These are phyloP conservation scores for Trichoderma endophyticum DNA, from an alignment of 2,329 filamentous ascomycete genomes.

Conservation along the genomic window DNA sequence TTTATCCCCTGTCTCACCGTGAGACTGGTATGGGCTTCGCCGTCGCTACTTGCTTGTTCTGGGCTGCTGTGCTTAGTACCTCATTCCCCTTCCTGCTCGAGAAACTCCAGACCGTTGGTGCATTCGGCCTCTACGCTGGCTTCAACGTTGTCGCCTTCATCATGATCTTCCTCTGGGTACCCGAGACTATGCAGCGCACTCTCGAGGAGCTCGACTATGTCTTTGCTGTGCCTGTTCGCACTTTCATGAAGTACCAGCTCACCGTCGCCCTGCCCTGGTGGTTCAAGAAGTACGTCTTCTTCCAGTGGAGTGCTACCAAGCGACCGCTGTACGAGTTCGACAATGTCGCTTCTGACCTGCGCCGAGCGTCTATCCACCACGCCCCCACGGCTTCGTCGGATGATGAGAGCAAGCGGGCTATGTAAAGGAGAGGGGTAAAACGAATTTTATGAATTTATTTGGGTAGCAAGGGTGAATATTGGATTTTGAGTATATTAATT, in stretches of 20 bases:
- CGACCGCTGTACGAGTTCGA: conserved; percentile 40
- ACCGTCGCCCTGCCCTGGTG: conserved; percentile 33
- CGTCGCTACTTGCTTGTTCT: conserved; percentile 58
- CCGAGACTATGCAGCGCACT: conserved; percentile 54
- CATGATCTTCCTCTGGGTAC: conserved; percentile 49
- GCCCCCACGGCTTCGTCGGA: conserved; percentile 1
- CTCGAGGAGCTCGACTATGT: conserved; percentile 52
- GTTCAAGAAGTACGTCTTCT: conserved; percentile 34
- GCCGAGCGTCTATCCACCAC: conserved; percentile 12
- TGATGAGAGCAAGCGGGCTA: conserved; percentile 10
- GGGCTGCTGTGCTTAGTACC: conserved; percentile 48
- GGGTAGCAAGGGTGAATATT: neutral
- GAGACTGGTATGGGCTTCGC: conserved; percentile 64
- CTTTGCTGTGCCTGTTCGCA: conserved; percentile 45
- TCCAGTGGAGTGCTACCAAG: conserved; percentile 31
- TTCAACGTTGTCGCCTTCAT: conserved; percentile 53
- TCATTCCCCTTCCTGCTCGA: conserved; percentile 50
- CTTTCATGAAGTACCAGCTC: conserved; percentile 41
- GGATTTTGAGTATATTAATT: conserved; percentile 2
- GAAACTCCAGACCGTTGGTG: conserved; percentile 33
- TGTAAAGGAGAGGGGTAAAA: neutral
- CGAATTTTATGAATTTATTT: neutral
- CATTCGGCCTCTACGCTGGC: conserved; percentile 51
- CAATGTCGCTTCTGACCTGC: conserved; percentile 21
- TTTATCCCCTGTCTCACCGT: conserved; percentile 61